A percentile compares a stretch with the other conserved stretches of the same genome.
These are phyloP conservation scores for Discostella stelligeroides DNA, from an alignment of 108 stramenopile genomes.

Conservation along the genomic window DNA sequence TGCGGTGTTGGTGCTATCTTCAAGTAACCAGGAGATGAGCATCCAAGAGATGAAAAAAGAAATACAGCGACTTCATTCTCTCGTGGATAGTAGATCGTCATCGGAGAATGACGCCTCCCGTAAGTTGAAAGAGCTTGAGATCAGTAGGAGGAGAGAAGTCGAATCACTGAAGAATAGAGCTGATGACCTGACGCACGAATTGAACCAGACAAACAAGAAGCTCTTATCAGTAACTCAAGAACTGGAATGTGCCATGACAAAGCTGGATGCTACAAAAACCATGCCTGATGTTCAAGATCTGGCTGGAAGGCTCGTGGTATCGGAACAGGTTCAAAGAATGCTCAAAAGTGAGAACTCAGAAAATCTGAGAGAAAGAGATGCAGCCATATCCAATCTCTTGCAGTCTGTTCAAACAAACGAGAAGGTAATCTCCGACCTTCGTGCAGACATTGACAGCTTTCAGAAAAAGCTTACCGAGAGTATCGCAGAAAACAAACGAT, in stretches of 20 bases:
- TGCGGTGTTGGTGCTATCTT: slow-evolving; percentile 65
- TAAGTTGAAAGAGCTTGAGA: slow-evolving; percentile 46
- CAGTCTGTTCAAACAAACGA: slow-evolving; percentile 46
- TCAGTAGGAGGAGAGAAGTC: slow-evolving; percentile 46
- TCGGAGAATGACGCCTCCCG: slow-evolving; percentile 29
- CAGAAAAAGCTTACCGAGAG: slow-evolving; percentile 30
- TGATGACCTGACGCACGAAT: slow-evolving; percentile 24
- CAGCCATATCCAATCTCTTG: slow-evolving; percentile 45
- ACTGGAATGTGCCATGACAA: slow-evolving; percentile 29
- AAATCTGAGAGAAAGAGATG: slow-evolving; percentile 49
- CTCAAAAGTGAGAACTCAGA: slow-evolving; percentile 28
- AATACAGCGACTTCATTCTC: slow-evolving; percentile 39
- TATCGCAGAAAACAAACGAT: slow-evolving; percentile 54
- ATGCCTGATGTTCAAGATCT: slow-evolving; percentile 43
- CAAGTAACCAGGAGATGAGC: slow-evolving; percentile 62
- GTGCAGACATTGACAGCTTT: slow-evolving; percentile 40
- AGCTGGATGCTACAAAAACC: slow-evolving; percentile 30
- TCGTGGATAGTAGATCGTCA: slow-evolving; percentile 36
- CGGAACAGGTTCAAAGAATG: slow-evolving; percentile 37
- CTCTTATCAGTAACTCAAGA: slow-evolving; percentile 23
- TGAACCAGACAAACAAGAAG: slow-evolving; percentile 32
- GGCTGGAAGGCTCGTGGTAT: slow-evolving; percentile 36
- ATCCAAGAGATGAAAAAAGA: slow-evolving; percentile 52
- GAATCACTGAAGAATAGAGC: slow-evolving; percentile 30
- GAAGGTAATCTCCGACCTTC: slow-evolving; percentile 30